Percentiles rank a stretch among this genome's conserved stretches.
Conservation (phyloP, 805 yeast genomes). For the Hanseniaspora meyeri region DNA sequence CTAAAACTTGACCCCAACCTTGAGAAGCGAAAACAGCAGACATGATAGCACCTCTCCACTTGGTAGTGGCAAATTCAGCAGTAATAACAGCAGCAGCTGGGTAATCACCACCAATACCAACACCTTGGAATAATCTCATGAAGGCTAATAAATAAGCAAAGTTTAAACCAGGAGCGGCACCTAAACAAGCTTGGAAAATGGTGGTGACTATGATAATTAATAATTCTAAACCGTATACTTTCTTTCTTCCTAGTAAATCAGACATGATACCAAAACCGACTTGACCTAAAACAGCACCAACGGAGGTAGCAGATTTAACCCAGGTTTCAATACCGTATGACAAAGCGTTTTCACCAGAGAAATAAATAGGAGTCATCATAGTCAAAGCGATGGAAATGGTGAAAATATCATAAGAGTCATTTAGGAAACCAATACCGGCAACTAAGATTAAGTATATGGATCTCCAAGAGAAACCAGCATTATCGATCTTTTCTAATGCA, state of each 20-base stretch:
- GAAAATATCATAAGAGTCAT: constrained; percentile 86
- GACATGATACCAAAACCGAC: constrained; percentile 72
- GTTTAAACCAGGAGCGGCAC: constrained; percentile 56
- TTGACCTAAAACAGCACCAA: constrained; percentile 89
- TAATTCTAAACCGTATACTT: constrained; percentile 75
- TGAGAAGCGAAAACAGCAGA: constrained; percentile 93
- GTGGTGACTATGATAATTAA: constrained; percentile 75
- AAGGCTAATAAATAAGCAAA: constrained; percentile 64
- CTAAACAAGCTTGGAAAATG: constrained; percentile 61
- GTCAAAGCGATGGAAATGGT: constrained; percentile 74
- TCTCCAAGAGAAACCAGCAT: constrained; percentile 69
- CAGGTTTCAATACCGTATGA: constrained; percentile 67
- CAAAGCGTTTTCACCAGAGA: constrained; percentile 37
- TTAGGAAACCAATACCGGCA: constrained; percentile 89
- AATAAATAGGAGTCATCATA: constrained; percentile 67
- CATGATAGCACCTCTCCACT: constrained; percentile 97
- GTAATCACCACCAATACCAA: constrained; percentile 96
- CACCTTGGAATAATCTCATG: constrained; percentile 81
- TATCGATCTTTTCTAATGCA: constrained; percentile 73
- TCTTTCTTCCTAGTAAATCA: constrained; percentile 75
- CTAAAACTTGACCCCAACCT: constrained; percentile 88
- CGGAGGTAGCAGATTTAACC: constrained; percentile 79
- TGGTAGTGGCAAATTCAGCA: constrained; percentile 84
- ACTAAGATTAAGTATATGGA: constrained; percentile 70
- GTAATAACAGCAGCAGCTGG: constrained; percentile 89